phyloP scores from a whole-genome alignment of 441 rosid species.

The Brassica balearica region DNA sequence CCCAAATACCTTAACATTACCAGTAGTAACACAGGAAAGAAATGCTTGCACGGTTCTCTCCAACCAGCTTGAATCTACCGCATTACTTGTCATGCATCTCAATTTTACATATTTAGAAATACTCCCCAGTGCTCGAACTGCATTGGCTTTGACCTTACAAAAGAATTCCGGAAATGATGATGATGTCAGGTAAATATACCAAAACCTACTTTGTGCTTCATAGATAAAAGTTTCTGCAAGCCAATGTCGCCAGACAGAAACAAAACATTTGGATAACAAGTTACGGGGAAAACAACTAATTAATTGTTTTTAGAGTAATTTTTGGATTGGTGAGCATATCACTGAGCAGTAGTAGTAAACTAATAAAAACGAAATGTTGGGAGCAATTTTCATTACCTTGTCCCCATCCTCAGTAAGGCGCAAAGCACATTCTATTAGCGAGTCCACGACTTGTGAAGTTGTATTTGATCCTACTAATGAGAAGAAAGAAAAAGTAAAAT shows the following conservation, averaged over 20 bases:
- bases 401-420: slow-evolving; percentile 83
- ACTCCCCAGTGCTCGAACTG: slow-evolving; percentile 96
- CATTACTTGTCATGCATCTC: slow-evolving; percentile 46
- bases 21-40: slow-evolving; percentile 94
- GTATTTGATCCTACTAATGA: slow-evolving; percentile 49
- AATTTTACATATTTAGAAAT: slow-evolving; percentile 70
- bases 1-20: slow-evolving; percentile 86
- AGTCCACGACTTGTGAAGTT: slow-evolving; percentile 47
- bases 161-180: not conserved
- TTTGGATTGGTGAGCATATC: not conserved
- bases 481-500: slow-evolving; percentile 28
- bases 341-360: not conserved
- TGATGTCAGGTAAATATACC: not conserved
- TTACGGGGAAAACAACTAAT: slow-evolving; percentile 2
- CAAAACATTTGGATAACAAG: slow-evolving; percentile 14
- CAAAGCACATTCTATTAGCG: slow-evolving; percentile 77
- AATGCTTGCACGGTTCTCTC: slow-evolving; percentile 89
- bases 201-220: slow-evolving; percentile 6
- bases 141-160: slow-evolving; percentile 85
- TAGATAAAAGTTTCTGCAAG: slow-evolving; percentile 1
- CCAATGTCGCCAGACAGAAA: slow-evolving; percentile 28
- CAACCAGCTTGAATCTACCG: slow-evolving; percentile 55
- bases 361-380: not conserved
- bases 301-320: not conserved
- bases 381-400: slow-evolving; percentile 64